Base-by-base conservation (phyloP, 768 basidiomycete genomes). In the Auricularia heimuer region DNA sequence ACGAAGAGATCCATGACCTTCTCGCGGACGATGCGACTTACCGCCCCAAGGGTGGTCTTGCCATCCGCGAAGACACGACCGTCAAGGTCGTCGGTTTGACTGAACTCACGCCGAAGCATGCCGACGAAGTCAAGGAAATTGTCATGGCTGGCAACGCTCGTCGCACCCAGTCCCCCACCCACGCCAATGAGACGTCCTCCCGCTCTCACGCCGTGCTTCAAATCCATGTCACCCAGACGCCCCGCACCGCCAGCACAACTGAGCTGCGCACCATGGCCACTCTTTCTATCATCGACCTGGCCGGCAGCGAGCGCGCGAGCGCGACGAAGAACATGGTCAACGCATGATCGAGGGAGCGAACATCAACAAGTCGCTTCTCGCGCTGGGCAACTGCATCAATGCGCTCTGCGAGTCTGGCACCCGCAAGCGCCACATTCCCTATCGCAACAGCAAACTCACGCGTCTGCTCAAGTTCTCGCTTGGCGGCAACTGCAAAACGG, bases 311-410 rank as follows among this genome's bases (percentile, higher is more conserved):
- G 73, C 86, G 97, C 14, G 97, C 97, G 18, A 90, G 94, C 18
- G 97, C 94, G 0, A 98, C 96, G 6, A 87, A 83, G 44, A 99
- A 99, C 75, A 95, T 97, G 88, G 97, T 35, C 90, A 95, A 71
- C 88, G 97, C 21, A 96, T 98, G 91, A 87, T 95, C 44, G 97
- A 99, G 74, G 97, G 97, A 42, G 95, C 96, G 65, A 98, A 98
- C 73, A 99, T 99, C 79, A 99, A 99, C 78, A 96, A 98, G 75
- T 98, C 95, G 36, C 85, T 99, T 24, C 87, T 99, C 64, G 94
- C 97, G 6, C 85, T 99, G 39, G 94, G 94, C 35, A 98, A 97
- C 76, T 98, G 96, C 76, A 98, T 99, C 77, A 98, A 98, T 70
- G 95, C 97, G 4, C 87, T 99, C 62, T 98, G 96, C 78, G 92